Evolutionary conservation across 2,329 filamentous ascomycete genomes (phyloP).

Genomic region (Shiraia sp.): DNA sequence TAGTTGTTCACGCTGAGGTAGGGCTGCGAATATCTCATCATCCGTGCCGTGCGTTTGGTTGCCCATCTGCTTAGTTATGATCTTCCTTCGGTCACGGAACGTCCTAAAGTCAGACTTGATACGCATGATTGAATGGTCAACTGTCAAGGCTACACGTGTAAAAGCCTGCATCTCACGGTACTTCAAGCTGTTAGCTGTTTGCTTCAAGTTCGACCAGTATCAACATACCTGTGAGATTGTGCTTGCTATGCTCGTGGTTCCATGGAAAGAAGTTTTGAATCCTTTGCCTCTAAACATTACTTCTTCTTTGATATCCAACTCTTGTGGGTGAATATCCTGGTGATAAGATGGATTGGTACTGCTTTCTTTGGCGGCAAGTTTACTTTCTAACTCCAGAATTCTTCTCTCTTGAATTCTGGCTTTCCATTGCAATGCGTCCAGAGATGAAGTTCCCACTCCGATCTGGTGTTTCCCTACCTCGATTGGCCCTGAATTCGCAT

Average conservation of each 20-base stretch:
- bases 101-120: constrained; percentile 40
- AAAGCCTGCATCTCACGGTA: constrained; percentile 44
- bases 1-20: constrained; percentile 43
- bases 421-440: constrained; percentile 32
- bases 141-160: constrained; percentile 34
- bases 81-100: constrained; percentile 36
- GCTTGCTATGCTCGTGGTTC: constrained; percentile 46
- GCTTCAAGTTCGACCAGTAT: background rate
- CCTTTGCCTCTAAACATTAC: constrained; percentile 49
- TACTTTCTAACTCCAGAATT: constrained; percentile 36
- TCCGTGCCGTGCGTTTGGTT: constrained; percentile 22
- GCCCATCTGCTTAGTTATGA: constrained; percentile 22
- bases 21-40: constrained; percentile 40
- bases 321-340: constrained; percentile 13
- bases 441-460: constrained; percentile 3
- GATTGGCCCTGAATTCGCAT: constrained; percentile 4
- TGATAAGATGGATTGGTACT: constrained; percentile 18
- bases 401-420: constrained; percentile 35
- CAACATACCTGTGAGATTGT: constrained; percentile 36
- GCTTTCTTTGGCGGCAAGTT: constrained; percentile 27
- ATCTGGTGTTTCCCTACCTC: constrained; percentile 7
- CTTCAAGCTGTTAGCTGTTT: constrained; percentile 19
- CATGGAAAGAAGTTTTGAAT: constrained; percentile 53
- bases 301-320: constrained; percentile 35
- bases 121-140: constrained; percentile 34